These are phyloP conservation scores for Xylaria sp. DNA, from an alignment of 2,329 filamentous ascomycete genomes.

Conservation along the genomic window DNA sequence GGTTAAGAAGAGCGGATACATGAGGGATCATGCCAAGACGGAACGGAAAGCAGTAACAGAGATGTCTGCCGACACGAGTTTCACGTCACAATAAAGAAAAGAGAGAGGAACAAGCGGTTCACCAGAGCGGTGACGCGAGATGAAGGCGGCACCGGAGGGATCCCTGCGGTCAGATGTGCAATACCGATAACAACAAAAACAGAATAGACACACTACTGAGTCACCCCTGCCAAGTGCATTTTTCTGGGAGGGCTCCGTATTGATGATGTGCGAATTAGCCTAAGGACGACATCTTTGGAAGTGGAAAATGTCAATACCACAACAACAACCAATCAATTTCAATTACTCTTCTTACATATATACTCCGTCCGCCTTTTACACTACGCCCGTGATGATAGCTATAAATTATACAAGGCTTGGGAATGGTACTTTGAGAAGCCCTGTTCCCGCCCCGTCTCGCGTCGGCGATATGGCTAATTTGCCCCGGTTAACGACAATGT, in stretches of 20 bases:
- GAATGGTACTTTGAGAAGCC: background rate
- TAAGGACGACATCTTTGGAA: constrained; percentile 17
- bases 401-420: background rate
- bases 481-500: background rate
- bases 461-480: constrained; percentile 1
- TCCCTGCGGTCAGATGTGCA: constrained; percentile 6
- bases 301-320: background rate
- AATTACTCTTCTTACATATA: background rate
- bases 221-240: constrained; percentile 21
- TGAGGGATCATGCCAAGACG: constrained; percentile 37
- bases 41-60: background rate
- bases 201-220: background rate
- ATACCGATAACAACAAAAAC: constrained; percentile 1
- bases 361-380: background rate
- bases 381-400: background rate
- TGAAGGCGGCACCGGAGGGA: constrained; percentile 15
- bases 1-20: constrained; percentile 54
- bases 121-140: constrained; percentile 10
- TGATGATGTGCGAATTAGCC: constrained; percentile 30
- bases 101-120: background rate
- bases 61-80: background rate
- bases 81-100: background rate
- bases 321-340: constrained; percentile 7
- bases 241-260: constrained; percentile 9
- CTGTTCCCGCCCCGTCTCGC: background rate